phyloP scores from a whole-genome alignment of 805 yeast genomes.

The Candida chauliodis region DNA sequence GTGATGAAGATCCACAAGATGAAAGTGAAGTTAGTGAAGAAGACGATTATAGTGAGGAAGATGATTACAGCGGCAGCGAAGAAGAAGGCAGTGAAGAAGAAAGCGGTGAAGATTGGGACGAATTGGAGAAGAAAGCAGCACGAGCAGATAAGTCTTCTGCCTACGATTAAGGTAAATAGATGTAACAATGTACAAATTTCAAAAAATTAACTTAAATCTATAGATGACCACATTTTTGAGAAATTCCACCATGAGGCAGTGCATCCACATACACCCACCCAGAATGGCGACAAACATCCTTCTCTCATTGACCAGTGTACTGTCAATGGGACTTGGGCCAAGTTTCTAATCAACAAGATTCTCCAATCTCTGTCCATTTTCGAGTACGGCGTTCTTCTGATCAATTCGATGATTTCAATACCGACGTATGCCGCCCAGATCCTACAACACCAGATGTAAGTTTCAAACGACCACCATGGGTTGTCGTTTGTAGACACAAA shows the following conservation, averaged over 20 bases:
- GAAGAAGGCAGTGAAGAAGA: conserved; percentile 27
- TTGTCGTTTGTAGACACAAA: conserved; percentile 42
- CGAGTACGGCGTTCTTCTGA: conserved; percentile 37
- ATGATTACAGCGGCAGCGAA: conserved; percentile 36
- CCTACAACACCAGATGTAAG: conserved; percentile 43
- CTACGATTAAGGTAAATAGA: conserved; percentile 4
- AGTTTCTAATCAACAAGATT: conserved; percentile 33
- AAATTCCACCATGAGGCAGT: conserved; percentile 45
- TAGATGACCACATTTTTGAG: conserved; percentile 31
- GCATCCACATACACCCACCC: conserved; percentile 46
- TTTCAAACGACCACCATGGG: conserved; percentile 38
- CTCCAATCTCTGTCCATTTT: conserved; percentile 36
- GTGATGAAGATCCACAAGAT: conserved; percentile 58
- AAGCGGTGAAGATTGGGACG: conserved; percentile 58
- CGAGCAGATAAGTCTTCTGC: conserved; percentile 38
- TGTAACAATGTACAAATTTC: conserved; percentile 1
- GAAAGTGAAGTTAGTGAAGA: conserved; percentile 59
- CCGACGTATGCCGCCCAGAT: conserved; percentile 42
- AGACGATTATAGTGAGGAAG: conserved; percentile 36
- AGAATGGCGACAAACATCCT: conserved; percentile 43
- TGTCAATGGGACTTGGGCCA: conserved; percentile 40
- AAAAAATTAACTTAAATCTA: conserved; percentile 20
- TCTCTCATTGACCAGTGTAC: conserved; percentile 43
- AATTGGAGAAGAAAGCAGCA: conserved; percentile 56
- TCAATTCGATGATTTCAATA: conserved; percentile 36